Evolutionary conservation across 2,329 filamentous ascomycete species (phyloP), one percentile per base, ranked within the genome.

Genomic region (Chaetothyriales sp.): DNA sequence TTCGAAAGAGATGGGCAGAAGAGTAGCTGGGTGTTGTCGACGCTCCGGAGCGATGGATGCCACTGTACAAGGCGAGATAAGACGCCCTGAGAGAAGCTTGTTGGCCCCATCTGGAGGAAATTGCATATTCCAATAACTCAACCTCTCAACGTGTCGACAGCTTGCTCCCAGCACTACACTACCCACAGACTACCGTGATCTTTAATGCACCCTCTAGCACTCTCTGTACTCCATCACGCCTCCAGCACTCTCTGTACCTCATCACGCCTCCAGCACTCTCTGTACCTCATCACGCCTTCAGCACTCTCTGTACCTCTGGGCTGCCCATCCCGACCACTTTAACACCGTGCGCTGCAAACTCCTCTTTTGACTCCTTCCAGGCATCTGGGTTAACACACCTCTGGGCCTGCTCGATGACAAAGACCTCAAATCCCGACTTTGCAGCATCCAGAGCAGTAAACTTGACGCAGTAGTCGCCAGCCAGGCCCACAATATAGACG

Each of bases 381-480:
- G 64, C 66, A 18, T 65, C 73, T 6, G 75, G 72, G 65, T 85
- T 77, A 1, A 95, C 88, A 4, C 86, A 77, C 65, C 75, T 81
- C 4, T 85, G 89, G 7, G 76, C 89, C 62, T 97, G 87, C 60
- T 83, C 79, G 2, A 97, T 73, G 20, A 97, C 76, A 66, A 77
- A 86, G 3, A 85, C 85, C 59, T 67, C 72, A 64, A 92, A 95
- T 0, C 89, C 90, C 60, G 85, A 82, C 57, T 76, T 77, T 2
- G 69, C 74, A 0, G 89, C 83, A 73, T 95, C 86, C 48, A 88
- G 68, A 0, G 89, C 90, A 15, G 89, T 94, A 56, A 70, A 77
- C 64, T 81, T 83, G 51, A 97, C 89, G 66, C 92, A 98, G 66
- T 86, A 95, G 67, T 97, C 92, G 18, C 81, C 82, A 2, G 92